Base-by-base conservation (phyloP, 2,329 filamentous ascomycete species). In the Didymosphaeria variabile region DNA sequence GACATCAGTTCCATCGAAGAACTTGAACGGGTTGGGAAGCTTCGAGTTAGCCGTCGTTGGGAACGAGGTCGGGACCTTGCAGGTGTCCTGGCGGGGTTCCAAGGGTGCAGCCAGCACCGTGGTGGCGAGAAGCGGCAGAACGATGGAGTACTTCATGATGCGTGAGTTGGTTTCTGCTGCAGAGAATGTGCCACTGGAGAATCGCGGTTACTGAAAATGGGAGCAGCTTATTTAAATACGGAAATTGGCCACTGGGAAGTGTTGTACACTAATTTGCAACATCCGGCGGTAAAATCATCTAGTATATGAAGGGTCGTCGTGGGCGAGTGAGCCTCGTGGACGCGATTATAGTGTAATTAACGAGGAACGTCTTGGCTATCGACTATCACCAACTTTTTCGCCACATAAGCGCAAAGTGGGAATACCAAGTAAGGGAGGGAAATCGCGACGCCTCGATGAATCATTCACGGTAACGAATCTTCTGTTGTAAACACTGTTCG, bases 11-110 rank as follows among this genome's bases (percentile, higher is more conserved):
- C 77, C 77, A 47, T 75, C 69, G 60, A 74, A 75, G 62, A 79
- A 78, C 38, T 69, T 75, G 70, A 79, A 79, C 5, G 77, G 77
- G 31, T 79, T 73, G 21, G 77, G 77, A 29, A 79, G 64, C 60
- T 78, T 78, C 13, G 73, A 51, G 56, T 73, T 75, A 9, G 62
- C 53, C 6, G 71, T 70, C 15, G 66, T 70, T 0, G 75, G 73
- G 40, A 76, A 76, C 1, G 69, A 69, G 13, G 69, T 71, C 13
- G 74, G 74, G 19, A 76, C 61, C 31, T 59, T 70, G 65, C 74
- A 77, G 32, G 66, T 65, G 9, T 55, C 66, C 66, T 77, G 75
- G 54, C 74, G 75, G 53, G 72, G 57, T 58, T 76, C 69, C 12
- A 75, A 21, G 47, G 74, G 74, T 38, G 66, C 70, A 52, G 72